Percentiles rank a stretch among this genome's conserved stretches.
Evolutionary conservation across 2,329 filamentous ascomycete species (phyloP).

Genomic region (Nemania sp.): DNA sequence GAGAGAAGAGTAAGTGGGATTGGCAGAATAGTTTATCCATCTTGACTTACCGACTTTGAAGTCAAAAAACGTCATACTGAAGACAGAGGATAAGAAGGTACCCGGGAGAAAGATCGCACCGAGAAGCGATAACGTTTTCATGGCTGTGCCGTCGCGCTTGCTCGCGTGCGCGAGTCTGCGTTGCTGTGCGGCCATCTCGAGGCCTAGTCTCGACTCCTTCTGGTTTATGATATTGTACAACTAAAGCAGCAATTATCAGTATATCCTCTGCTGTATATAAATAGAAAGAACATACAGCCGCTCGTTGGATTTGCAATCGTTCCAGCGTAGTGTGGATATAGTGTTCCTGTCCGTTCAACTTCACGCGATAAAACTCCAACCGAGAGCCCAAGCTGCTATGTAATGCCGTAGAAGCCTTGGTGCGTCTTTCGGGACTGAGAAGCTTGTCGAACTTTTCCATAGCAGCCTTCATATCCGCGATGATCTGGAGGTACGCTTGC

Average conservation of each 20-base stretch:
- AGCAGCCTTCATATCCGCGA: constrained; percentile 51
- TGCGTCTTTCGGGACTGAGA: constrained; percentile 24
- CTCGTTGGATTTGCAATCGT: constrained; percentile 62
- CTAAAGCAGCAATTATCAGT: constrained; percentile 41
- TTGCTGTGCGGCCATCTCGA: constrained; percentile 65
- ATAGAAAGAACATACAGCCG: constrained; percentile 51
- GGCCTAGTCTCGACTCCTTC: constrained; percentile 65
- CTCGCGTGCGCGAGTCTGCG: constrained; percentile 61
- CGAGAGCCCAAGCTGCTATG: constrained; percentile 57
- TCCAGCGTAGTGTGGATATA: constrained; percentile 66
- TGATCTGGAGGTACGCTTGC: constrained; percentile 61
- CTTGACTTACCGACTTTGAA: constrained; percentile 52
- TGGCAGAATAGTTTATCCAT: no score
- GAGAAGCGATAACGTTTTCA: constrained; percentile 67
- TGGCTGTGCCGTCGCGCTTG: constrained; percentile 64
- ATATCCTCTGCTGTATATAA: neutral
- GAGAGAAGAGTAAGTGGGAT: no score
- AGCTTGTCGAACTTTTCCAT: constrained; percentile 48
- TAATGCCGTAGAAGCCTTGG: constrained; percentile 38
- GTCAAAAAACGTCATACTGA: constrained; percentile 70
- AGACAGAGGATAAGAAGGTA: constrained; percentile 64
- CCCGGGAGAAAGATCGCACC: constrained; percentile 66
- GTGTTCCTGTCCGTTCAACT: constrained; percentile 63
- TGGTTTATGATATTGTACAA: constrained; percentile 69
- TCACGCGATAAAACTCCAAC: constrained; percentile 63